Percentiles rank a stretch among this genome's conserved stretches.
Evolutionary conservation across 441 rosid genomes (phyloP).

Genomic region (Eugenia klotzschiana): DNA sequence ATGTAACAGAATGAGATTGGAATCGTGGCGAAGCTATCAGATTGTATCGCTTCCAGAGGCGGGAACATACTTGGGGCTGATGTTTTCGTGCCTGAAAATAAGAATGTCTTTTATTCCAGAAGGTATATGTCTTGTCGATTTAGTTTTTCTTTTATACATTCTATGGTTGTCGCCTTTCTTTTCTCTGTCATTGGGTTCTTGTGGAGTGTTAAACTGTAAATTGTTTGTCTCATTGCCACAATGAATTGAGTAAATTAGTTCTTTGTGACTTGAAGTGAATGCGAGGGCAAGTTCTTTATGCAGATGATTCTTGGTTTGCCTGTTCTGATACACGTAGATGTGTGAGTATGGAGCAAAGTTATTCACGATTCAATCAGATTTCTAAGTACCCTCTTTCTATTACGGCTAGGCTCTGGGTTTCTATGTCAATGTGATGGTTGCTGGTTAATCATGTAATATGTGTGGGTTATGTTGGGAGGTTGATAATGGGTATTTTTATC

Average conservation of each 20-base stretch:
- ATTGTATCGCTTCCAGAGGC: conserved; percentile 81
- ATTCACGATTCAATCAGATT: neutral
- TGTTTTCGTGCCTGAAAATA: conserved; percentile 71
- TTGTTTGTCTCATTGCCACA: neutral
- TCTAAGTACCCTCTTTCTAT: neutral
- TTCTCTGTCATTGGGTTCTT: neutral
- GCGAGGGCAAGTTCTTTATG: neutral
- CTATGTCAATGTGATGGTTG: neutral
- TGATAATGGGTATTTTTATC: neutral
- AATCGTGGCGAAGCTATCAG: conserved; percentile 78
- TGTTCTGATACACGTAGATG: neutral
- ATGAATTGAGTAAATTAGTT: neutral
- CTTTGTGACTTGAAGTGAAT: neutral
- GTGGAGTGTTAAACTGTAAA: neutral
- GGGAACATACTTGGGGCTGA: conserved; percentile 85
- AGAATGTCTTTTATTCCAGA: conserved; percentile 74
- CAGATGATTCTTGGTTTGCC: neutral
- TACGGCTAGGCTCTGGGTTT: neutral
- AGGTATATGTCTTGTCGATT: conserved; percentile 25
- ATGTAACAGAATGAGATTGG: conserved; percentile 59
- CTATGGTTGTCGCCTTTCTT: neutral
- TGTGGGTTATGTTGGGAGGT: neutral
- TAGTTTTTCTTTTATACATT: neutral
- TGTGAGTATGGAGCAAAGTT: neutral
- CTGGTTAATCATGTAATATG: neutral